These are phyloP conservation scores for Elsinoe fawcettii DNA, from an alignment of 2,329 filamentous ascomycete genomes.

Conservation along the genomic window DNA sequence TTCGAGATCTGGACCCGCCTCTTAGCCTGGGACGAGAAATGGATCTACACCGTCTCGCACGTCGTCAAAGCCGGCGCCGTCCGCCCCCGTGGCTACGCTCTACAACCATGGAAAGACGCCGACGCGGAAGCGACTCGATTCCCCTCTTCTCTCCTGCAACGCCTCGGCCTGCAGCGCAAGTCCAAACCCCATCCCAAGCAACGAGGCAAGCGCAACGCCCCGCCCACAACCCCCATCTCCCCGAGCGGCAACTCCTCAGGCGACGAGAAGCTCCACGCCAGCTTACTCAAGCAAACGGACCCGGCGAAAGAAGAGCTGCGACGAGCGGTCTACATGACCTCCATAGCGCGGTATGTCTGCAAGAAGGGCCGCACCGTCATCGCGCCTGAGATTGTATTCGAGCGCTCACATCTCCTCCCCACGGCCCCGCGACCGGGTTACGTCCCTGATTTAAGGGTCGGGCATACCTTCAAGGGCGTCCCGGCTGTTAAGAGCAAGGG, in stretches of 20 bases:
- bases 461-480: not conserved
- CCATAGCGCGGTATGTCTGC: constrained; percentile 43
- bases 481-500: not conserved
- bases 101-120: constrained; percentile 39
- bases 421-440: constrained; percentile 53
- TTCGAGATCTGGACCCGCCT: constrained; percentile 44
- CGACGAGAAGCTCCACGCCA: constrained; percentile 23
- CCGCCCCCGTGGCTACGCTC: constrained; percentile 34
- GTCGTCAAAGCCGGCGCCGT: constrained; percentile 39
- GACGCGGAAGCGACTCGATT: constrained; percentile 17
- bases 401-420: constrained; percentile 66
- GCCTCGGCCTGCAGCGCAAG: constrained; percentile 18
- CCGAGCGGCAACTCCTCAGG: constrained; percentile 3
- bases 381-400: constrained; percentile 68
- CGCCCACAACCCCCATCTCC: not conserved
- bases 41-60: constrained; percentile 43
- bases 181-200: constrained; percentile 20
- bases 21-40: constrained; percentile 44
- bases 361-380: constrained; percentile 64
- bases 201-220: constrained; percentile 13
- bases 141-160: not conserved
- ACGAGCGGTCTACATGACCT: constrained; percentile 42
- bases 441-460: constrained; percentile 15
- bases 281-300: constrained; percentile 21
- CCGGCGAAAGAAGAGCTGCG: constrained; percentile 27